These are phyloP conservation scores for Linnemannia hyalina DNA, from an alignment of 192 early-diverging fungal species.

Conservation along the genomic window DNA sequence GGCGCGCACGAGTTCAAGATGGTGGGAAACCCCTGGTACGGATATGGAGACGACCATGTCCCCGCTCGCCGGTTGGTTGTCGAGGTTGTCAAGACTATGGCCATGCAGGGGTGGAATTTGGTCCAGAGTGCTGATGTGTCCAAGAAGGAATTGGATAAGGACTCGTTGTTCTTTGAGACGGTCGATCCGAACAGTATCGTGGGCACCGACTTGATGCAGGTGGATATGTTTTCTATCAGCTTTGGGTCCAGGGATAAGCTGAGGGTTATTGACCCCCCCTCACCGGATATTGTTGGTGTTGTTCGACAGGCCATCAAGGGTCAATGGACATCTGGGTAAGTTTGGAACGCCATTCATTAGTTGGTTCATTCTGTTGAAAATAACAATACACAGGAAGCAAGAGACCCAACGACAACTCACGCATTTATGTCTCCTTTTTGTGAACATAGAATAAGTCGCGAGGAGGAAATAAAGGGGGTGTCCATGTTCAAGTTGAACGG, in stretches of 20 bases:
- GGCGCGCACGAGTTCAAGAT: conserved; percentile 33
- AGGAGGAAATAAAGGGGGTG: not conserved
- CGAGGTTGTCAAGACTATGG: conserved; percentile 9
- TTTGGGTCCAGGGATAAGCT: conserved; percentile 20
- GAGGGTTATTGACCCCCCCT: not conserved
- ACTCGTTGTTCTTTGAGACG: conserved; percentile 25
- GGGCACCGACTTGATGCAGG: not conserved
- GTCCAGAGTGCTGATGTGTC: conserved; percentile 13
- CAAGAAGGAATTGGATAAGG: conserved; percentile 2
- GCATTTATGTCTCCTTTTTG: no score
- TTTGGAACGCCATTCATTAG: not conserved
- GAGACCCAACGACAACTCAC: no score
- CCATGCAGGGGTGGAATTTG: conserved; percentile 20
- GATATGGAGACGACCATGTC: conserved; percentile 4
- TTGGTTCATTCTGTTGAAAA: not conserved
- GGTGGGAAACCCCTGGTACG: conserved; percentile 10
- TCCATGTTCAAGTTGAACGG: conserved; percentile 16
- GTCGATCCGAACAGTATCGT: not conserved
- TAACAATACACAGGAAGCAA: not conserved
- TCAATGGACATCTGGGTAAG: conserved; percentile 33
- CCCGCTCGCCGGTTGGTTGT: conserved; percentile 5
- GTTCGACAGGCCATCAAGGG: conserved; percentile 18
- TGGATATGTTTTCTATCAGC: conserved; percentile 19
- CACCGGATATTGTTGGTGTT: not conserved
- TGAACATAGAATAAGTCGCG: conserved; percentile 11